Conservation (phyloP, 139 green algal genomes). For the Tetradesmus obliquus region DNA sequence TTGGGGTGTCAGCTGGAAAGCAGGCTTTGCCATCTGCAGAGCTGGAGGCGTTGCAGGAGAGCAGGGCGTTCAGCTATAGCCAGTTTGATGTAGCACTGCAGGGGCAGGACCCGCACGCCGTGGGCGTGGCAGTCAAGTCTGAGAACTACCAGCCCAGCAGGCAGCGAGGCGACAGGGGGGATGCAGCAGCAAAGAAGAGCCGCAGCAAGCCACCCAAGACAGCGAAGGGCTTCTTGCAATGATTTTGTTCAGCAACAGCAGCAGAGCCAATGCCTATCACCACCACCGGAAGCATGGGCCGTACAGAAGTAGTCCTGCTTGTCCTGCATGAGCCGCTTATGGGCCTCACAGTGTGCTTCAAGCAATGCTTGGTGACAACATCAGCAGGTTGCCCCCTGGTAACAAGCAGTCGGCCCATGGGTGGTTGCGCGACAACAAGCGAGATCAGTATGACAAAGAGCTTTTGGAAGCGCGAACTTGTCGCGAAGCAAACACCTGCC, state of each 20-base stretch:
- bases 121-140: constrained; percentile 67
- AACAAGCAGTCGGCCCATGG: no score
- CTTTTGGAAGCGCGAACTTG: no score
- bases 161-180: background rate
- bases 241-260: background rate
- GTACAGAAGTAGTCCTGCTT: background rate
- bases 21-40: background rate
- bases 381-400: no score
- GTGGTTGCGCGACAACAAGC: no score
- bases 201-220: constrained; percentile 11
- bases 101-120: constrained; percentile 64
- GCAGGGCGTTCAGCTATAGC: constrained; percentile 54
- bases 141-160: background rate
- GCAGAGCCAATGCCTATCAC: background rate
- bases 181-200: background rate
- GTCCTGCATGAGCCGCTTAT: background rate
- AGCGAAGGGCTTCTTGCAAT: constrained; percentile 28
- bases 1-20: constrained; percentile 35
- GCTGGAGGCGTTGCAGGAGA: constrained; percentile 41
- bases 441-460: no score
- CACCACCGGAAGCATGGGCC: no score
- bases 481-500: no score
- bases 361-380: no score
- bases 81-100: constrained; percentile 63
- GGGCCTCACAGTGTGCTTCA: no score